Percentiles rank a stretch among this genome's conserved stretches.
These are phyloP conservation scores for Zychaea mexicana DNA, from an alignment of 371 early-diverging fungal genomes.

Conservation along the genomic window DNA sequence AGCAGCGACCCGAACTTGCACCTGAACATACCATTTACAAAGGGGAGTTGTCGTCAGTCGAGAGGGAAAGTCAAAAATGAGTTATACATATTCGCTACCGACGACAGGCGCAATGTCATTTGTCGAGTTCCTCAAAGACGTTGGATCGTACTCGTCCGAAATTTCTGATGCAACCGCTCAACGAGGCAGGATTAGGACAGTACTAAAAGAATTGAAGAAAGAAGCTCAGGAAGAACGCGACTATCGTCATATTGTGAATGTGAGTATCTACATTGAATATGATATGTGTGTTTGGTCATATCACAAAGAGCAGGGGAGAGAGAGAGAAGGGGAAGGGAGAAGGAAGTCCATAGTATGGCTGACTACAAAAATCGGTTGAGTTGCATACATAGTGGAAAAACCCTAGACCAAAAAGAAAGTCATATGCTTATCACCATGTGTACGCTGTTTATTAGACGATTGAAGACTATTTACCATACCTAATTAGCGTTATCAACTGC, in stretches of 20 bases:
- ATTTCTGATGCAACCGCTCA: conserved; percentile 68
- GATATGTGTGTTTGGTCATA: neutral
- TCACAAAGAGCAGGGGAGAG: neutral
- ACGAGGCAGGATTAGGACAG: conserved; percentile 58
- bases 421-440: too few species aligned
- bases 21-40: too few species aligned
- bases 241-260: conserved; percentile 51
- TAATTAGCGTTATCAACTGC: conserved; percentile 56
- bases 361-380: too few species aligned
- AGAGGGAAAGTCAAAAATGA: too few species aligned
- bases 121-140: conserved; percentile 51
- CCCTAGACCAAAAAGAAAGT: too few species aligned
- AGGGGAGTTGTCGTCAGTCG: too few species aligned
- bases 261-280: conserved; percentile 7
- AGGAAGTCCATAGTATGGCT: too few species aligned
- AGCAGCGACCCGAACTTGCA: too few species aligned
- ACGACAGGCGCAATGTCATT: conserved; percentile 66
- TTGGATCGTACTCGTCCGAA: conserved; percentile 45
- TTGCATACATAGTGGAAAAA: too few species aligned
- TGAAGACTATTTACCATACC: conserved; percentile 66
- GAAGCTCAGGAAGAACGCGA: conserved; percentile 54
- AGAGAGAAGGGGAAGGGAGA: too few species aligned
- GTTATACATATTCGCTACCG: conserved; percentile 61
- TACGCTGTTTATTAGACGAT: conserved; percentile 46
- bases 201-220: conserved; percentile 58